These are phyloP conservation scores for Pseudozyma thailandica DNA, from an alignment of 1,284 basidiomycete genomes.

Conservation along the genomic window DNA sequence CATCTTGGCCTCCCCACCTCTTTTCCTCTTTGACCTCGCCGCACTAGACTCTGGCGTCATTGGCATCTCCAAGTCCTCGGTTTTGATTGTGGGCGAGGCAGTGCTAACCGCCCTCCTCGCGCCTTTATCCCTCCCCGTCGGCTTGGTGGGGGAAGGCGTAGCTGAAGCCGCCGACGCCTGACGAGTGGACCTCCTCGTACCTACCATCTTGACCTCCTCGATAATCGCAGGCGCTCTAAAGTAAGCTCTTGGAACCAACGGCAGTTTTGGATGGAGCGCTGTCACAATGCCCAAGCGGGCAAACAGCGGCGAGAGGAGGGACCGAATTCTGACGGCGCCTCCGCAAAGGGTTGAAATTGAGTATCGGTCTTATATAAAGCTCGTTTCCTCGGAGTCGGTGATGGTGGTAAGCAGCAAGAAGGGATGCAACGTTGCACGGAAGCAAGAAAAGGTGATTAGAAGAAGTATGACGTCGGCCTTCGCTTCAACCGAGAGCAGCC, in stretches of 20 bases:
- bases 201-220: too few species aligned
- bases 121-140: too few species aligned
- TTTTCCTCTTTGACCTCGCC: conserved; percentile 9
- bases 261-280: too few species aligned
- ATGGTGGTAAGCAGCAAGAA: too few species aligned
- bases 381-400: too few species aligned
- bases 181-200: too few species aligned
- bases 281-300: too few species aligned
- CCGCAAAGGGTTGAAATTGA: too few species aligned
- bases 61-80: conserved; percentile 13
- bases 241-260: too few species aligned
- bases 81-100: conserved; percentile 12
- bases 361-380: too few species aligned
- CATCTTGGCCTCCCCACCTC: conserved; percentile 6
- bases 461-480: neutral
- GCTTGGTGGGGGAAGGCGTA: neutral
- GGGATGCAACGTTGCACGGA: neutral
- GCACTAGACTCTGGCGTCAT: conserved; percentile 13
- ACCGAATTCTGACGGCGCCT: conserved; percentile 21
- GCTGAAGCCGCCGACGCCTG: neutral
- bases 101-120: conserved; percentile 1
- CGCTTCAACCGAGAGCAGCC: too few species aligned
- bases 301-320: conserved; percentile 12
- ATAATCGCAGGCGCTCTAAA: too few species aligned
- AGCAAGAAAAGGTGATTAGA: neutral